Base-by-base conservation (phyloP, 345 rosid species). In the Eucalyptus pumila region DNA sequence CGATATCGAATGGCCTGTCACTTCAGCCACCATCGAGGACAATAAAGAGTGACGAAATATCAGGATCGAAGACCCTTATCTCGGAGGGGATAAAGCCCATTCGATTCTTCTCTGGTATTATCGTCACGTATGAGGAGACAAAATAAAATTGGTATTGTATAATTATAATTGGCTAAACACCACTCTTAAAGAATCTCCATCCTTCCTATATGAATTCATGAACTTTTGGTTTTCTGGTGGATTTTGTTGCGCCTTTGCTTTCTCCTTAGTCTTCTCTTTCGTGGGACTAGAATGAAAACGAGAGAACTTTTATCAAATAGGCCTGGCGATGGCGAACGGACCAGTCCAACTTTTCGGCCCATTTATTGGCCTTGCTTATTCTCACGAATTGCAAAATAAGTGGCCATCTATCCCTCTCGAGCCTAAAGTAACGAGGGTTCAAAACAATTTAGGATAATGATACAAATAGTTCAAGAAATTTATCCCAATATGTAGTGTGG, bases 401-500 rank as follows among this genome's bases (percentile, higher is more conserved):
- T 17, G 9, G 80, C 44, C 44, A 17, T 16, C 80, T 17, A 32
- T n/a, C 24, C 40, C 44, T 69, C 44, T 69, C 0, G 24, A 34
- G 7, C 40, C 34, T 2, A 12, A 65, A 4, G 11, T 32, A 65
- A 65, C 10, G 37, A 65, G 21, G 9, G 40, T 14, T 65, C 76
- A 14, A 52, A 52, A 52, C 5, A 21, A 52, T 52, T 52, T 52
- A 21, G 26, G 11, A 52, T 52, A 19, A 52, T 52, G 2, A 52
- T 2, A 8, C 5, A 8, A 52, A 21, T 52, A 52, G 0, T 52
- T 52, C 5, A 52, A 21, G 58, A 8, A 52, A 21, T 52, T 52
- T 21, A 52, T 52, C 3, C 5, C 0, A 52, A 19, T 8, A 2
- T 8, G 2, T 0, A 52, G 0, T 19, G 11, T 52, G 5, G 0